Evolutionary conservation across 2,329 filamentous ascomycete genomes (phyloP).

Genomic region (Aspergillus calidoustus): DNA sequence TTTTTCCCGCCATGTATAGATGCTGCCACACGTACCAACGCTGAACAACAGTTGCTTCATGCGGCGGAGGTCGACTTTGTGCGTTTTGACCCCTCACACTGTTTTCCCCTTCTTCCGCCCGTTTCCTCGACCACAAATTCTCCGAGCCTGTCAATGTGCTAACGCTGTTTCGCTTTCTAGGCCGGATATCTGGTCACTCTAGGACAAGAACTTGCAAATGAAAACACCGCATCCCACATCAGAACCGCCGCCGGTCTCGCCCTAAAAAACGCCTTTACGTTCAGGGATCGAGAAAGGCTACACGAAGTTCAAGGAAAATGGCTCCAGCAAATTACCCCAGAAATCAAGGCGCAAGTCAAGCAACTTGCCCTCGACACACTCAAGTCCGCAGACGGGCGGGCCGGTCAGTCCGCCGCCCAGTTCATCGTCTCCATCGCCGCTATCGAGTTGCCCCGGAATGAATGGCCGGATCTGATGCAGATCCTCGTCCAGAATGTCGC

Average conservation of each 20-base stretch:
- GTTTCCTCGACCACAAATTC: slow-evolving; percentile 26
- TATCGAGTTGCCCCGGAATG: slow-evolving; percentile 89
- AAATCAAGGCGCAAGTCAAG: slow-evolving; percentile 88
- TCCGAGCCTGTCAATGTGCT: slow-evolving; percentile 19
- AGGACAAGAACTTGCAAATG: slow-evolving; percentile 92
- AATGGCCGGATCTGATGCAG: slow-evolving; percentile 92
- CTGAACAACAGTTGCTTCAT: slow-evolving; percentile 91
- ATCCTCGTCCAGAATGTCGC: slow-evolving; percentile 91
- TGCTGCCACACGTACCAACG: slow-evolving; percentile 83
- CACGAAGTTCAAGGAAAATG: slow-evolving; percentile 93
- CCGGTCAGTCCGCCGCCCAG: slow-evolving; percentile 87
- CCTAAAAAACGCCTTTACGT: slow-evolving; percentile 96
- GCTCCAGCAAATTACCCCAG: slow-evolving; percentile 78
- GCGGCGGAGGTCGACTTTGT: slow-evolving; percentile 97
- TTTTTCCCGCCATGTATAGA: slow-evolving; percentile 61
- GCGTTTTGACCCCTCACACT: slow-evolving; percentile 48
- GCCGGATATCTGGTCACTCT: slow-evolving; percentile 91
- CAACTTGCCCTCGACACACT: slow-evolving; percentile 87
- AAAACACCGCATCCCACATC: slow-evolving; percentile 79
- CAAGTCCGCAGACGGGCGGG: slow-evolving; percentile 75
- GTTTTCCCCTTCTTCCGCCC: slow-evolving; percentile 34
- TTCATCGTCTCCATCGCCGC: slow-evolving; percentile 93
- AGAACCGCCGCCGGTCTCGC: slow-evolving; percentile 94
- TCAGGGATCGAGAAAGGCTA: slow-evolving; percentile 84
- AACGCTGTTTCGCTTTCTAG: slow-evolving; percentile 54